phyloP scores from a whole-genome alignment of 768 basidiomycete genomes.

The Mycena polygramma region DNA sequence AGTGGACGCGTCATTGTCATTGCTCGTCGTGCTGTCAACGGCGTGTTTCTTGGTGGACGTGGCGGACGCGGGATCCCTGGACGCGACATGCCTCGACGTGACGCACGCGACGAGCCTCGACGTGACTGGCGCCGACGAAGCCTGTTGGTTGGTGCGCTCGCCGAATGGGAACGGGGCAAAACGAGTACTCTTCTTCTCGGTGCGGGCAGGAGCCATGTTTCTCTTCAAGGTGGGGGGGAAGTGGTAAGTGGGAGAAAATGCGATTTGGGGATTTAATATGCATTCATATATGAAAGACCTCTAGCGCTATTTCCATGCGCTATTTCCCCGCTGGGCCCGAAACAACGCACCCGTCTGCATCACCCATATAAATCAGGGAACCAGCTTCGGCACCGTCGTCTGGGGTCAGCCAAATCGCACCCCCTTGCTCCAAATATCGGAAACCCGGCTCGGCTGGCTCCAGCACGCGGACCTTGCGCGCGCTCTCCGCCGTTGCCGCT shows the following conservation, averaged over 20 bases:
- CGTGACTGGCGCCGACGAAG: too few species aligned
- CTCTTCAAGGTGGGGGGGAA: too few species aligned
- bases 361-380: slow-evolving; percentile 2
- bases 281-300: neutral
- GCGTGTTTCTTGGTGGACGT: neutral
- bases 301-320: neutral
- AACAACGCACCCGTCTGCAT: neutral
- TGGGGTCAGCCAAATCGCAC: slow-evolving; percentile 1
- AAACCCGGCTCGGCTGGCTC: neutral
- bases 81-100: too few species aligned
- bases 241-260: too few species aligned
- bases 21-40: neutral
- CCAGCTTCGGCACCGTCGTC: neutral
- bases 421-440: slow-evolving; percentile 6
- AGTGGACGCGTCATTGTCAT: neutral
- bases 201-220: too few species aligned
- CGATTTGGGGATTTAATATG: neutral
- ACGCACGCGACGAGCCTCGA: too few species aligned
- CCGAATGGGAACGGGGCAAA: too few species aligned
- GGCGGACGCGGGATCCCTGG: too few species aligned
- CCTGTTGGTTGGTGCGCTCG: too few species aligned
- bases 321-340: neutral
- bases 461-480: neutral
- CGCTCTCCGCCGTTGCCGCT: neutral
- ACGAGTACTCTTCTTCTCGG: too few species aligned